Conservation (phyloP, 2,329 filamentous ascomycete species). For the Penicillium verrucosum region DNA sequence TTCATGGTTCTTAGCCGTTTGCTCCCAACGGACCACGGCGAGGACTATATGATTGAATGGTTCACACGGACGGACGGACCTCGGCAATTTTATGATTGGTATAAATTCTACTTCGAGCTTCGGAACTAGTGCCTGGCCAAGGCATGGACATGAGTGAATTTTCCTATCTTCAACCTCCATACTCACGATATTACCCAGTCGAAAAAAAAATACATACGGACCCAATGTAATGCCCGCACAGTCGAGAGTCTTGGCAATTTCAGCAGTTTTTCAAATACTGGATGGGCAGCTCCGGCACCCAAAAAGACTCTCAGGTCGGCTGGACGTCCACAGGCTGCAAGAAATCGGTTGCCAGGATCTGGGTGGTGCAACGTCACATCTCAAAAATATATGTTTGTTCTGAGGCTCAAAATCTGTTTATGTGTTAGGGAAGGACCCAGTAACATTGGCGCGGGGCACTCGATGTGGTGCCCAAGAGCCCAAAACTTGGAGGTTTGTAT, state of each 20-base stretch:
- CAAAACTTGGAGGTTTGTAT: constrained; percentile 39
- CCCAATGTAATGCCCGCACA: constrained; percentile 46
- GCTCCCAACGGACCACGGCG: neutral
- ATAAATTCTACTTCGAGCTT: neutral
- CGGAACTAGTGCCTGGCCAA: neutral
- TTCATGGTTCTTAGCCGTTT: neutral
- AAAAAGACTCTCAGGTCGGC: constrained; percentile 11
- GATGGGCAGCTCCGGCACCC: constrained; percentile 31
- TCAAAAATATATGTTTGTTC: constrained; percentile 43
- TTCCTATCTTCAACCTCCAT: neutral
- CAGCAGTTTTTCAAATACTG: neutral
- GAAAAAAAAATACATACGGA: too few species aligned
- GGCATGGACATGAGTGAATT: neutral
- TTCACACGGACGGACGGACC: too few species aligned
- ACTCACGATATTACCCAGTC: too few species aligned
- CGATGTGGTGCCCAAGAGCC: constrained; percentile 36
- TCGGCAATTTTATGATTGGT: neutral
- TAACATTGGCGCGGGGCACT: constrained; percentile 40
- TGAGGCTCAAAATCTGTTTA: constrained; percentile 44
- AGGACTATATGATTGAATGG: neutral
- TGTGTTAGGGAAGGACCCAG: constrained; percentile 38
- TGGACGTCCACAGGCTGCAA: constrained; percentile 33
- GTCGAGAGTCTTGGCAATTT: constrained; percentile 40
- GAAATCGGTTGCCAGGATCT: constrained; percentile 33
- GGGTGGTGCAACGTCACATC: constrained; percentile 33